These are phyloP conservation scores for Chloranthus sessilifolius DNA, from an alignment of 164 flowering plant genomes.

Conservation along the genomic window DNA sequence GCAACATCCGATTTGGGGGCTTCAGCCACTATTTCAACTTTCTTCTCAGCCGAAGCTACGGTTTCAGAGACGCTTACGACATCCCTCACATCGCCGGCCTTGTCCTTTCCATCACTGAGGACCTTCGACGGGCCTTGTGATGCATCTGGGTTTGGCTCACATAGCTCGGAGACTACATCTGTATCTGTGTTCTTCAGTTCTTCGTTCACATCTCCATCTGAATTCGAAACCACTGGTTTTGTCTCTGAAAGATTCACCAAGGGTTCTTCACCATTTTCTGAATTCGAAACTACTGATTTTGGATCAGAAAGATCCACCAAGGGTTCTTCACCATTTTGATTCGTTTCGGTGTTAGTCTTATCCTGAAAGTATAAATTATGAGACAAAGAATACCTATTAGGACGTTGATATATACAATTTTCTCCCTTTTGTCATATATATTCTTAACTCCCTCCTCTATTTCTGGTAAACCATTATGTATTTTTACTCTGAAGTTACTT, in stretches of 20 bases:
- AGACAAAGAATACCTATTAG: no score
- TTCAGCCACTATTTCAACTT: conserved; percentile 11
- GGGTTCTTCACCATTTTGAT: conserved; percentile 13
- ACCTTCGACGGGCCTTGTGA: not conserved
- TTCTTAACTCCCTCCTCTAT: no score
- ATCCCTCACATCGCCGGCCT: no score
- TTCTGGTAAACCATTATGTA: no score
- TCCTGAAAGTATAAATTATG: conserved; percentile 24
- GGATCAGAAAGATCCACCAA: conserved; percentile 42
- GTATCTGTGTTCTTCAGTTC: conserved; percentile 7
- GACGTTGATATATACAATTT: no score
- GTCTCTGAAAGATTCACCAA: conserved; percentile 41
- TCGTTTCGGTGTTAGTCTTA: conserved; percentile 23
- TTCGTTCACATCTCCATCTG: conserved; percentile 8
- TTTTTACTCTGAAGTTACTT: no score
- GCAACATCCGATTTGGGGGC: conserved; percentile 7
- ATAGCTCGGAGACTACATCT: conserved; percentile 15
- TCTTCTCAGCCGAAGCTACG: not conserved
- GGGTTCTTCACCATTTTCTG: conserved; percentile 22
- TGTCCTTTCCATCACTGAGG: not conserved
- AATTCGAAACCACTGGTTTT: conserved; percentile 14
- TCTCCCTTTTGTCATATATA: no score
- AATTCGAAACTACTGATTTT: conserved; percentile 14
- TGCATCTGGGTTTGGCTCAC: not conserved
- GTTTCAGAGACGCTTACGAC: not conserved